Evolutionary conservation across 2,329 filamentous ascomycete species (phyloP).

Genomic region (Fusarium coicis): DNA sequence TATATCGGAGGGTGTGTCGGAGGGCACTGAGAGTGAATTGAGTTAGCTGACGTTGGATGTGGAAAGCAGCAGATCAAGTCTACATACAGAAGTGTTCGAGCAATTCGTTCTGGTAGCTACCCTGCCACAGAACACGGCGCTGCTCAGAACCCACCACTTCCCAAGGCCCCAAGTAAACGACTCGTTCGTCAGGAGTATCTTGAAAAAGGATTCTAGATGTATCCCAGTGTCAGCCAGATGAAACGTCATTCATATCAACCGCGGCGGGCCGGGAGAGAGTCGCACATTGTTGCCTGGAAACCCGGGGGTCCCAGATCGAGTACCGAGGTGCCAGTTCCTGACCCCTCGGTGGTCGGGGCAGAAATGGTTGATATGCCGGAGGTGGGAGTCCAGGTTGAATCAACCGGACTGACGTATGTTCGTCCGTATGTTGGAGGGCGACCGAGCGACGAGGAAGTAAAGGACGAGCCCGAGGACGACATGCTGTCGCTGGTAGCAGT

Average conservation of each 20-base stretch:
- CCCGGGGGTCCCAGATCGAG: conserved; percentile 64
- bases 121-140: conserved; percentile 63
- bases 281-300: conserved; percentile 65
- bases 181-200: conserved; percentile 59
- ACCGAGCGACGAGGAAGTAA: conserved; percentile 57
- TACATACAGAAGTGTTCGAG: conserved; percentile 62
- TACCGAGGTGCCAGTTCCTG: conserved; percentile 54
- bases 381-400: conserved; percentile 59
- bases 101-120: conserved; percentile 62
- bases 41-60: conserved; percentile 12
- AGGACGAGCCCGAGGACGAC: conserved; percentile 62
- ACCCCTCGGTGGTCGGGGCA: conserved; percentile 52
- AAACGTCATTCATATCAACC: conserved; percentile 11
- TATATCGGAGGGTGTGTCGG: conserved; percentile 56
- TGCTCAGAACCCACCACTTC: conserved; percentile 60
- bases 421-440: conserved; percentile 55
- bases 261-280: background rate
- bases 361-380: conserved; percentile 58
- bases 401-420: conserved; percentile 55
- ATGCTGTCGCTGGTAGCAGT: conserved; percentile 49
- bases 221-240: conserved; percentile 34
- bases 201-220: conserved; percentile 61
- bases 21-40: conserved; percentile 52
- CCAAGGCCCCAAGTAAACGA: conserved; percentile 65
- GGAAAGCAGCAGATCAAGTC: background rate